These are phyloP conservation scores for Nicotiana knightiana DNA, from an alignment of 257 asterid species.

Conservation along the genomic window DNA sequence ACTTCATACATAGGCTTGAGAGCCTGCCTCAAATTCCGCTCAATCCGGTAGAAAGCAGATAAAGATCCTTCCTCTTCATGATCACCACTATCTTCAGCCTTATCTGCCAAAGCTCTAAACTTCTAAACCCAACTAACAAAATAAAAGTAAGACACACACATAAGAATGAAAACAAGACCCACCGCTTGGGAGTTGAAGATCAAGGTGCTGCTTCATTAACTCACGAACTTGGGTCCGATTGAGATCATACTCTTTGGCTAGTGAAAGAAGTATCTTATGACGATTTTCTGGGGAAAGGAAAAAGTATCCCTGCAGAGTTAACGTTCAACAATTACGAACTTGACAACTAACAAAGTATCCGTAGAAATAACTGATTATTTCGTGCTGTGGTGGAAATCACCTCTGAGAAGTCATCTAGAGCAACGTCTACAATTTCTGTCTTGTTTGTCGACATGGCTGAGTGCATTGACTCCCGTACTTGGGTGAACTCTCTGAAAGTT, in stretches of 20 bases:
- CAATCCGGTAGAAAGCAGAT: conserved; percentile 81
- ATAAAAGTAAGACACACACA: neutral
- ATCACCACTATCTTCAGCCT: conserved; percentile 34
- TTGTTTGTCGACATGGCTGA: conserved; percentile 70
- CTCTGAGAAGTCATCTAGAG: conserved; percentile 72
- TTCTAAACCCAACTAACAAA: conserved; percentile 13
- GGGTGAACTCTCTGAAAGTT: conserved; percentile 50
- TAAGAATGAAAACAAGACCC: conserved; percentile 26
- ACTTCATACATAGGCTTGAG: conserved; percentile 89
- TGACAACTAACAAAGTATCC: neutral
- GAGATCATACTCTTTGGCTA: conserved; percentile 79
- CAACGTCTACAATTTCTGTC: conserved; percentile 74
- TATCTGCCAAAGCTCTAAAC: conserved; percentile 34
- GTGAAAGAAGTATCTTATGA: conserved; percentile 45
- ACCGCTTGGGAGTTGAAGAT: conserved; percentile 76
- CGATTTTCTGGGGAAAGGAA: conserved; percentile 56
- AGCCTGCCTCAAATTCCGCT: conserved; percentile 67
- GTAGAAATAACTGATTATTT: neutral
- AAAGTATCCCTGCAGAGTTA: conserved; percentile 60
- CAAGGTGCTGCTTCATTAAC: conserved; percentile 83
- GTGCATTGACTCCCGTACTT: conserved; percentile 59
- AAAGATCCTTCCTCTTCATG: conserved; percentile 65
- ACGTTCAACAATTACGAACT: neutral
- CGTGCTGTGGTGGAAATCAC: conserved; percentile 20
- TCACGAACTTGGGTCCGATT: conserved; percentile 68